These are phyloP conservation scores for Microbotryomycetes sp. DNA, from an alignment of 1,284 basidiomycete species.

Conservation along the genomic window DNA sequence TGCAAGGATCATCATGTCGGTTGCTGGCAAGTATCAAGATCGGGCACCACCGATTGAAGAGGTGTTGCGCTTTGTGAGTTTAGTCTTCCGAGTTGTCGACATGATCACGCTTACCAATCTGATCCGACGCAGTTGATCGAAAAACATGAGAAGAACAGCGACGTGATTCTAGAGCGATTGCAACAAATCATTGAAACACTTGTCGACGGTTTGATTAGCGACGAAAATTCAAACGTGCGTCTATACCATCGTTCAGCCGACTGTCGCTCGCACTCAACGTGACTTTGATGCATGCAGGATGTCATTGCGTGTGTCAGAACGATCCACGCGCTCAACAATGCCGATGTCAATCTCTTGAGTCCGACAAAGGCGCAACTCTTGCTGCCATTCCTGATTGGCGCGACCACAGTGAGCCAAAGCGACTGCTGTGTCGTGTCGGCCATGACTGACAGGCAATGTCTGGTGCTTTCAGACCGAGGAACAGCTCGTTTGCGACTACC, in stretches of 20 bases:
- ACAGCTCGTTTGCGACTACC: slow-evolving; percentile 67
- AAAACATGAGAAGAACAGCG: slow-evolving; percentile 34
- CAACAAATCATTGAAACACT: slow-evolving; percentile 71
- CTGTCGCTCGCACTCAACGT: background rate
- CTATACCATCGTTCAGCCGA: too few species aligned
- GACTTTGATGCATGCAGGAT: slow-evolving; percentile 54
- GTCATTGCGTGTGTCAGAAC: slow-evolving; percentile 74
- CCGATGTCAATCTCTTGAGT: slow-evolving; percentile 73
- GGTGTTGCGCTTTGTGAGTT: slow-evolving; percentile 58
- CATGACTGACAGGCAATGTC: slow-evolving; percentile 30
- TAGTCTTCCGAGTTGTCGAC: background rate
- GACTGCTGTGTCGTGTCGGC: background rate
- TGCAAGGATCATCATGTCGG: slow-evolving; percentile 67
- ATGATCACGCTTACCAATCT: background rate
- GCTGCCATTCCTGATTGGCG: slow-evolving; percentile 78
- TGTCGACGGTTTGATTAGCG: slow-evolving; percentile 81
- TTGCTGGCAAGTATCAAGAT: slow-evolving; percentile 72
- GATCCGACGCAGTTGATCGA: slow-evolving; percentile 53
- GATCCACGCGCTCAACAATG: slow-evolving; percentile 70
- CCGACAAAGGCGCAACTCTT: slow-evolving; percentile 70
- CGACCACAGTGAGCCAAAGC: slow-evolving; percentile 55
- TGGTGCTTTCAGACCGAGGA: slow-evolving; percentile 61
- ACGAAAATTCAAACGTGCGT: slow-evolving; percentile 50
- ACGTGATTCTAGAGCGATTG: slow-evolving; percentile 56
- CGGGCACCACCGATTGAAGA: slow-evolving; percentile 76